Base-by-base conservation (phyloP, 2,329 filamentous ascomycete genomes). In the Cladosporium sp. region DNA sequence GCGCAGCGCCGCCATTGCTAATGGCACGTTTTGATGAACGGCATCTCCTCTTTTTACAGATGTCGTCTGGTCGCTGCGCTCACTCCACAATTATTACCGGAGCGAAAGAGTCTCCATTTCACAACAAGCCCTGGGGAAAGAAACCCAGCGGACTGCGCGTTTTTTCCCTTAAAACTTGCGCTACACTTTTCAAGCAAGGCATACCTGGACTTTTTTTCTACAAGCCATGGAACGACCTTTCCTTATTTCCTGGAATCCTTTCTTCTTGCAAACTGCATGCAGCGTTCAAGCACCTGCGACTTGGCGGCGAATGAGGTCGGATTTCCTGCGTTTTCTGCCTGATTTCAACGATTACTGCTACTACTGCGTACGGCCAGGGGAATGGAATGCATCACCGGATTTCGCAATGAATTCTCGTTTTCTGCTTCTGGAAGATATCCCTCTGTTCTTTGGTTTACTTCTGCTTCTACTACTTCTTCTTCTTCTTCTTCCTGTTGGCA, bases 1-100 rank as follows among this genome's bases (percentile, higher is more conserved):
- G 59, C 58, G 54, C 57, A 60, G 58, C 59, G 59, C 59, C 59
- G 59, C 58, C 54, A 55, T 48, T 44, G 24, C 29, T 24, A 15
- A 29, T 42, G 52, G 52, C 52, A 54, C 32, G 30, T 37, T 54
- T 54, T 47, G 41, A 42, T n/a, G 34, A 9, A 47, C 34, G 20
- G n/a, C 32, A 18, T 40, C 7, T 22, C 13, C 27, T 39, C 7
- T 17, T 36, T 34, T 36, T 37, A 13, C 13, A 32, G 17, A 39
- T 36, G 47, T 38, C 37, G 41, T 50, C 42, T 54, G 52, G 52
- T 54, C 52, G 52, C 52, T 54, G 47, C 47, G 52, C 52, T 54
- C 38, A 11, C 19, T 20, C 15, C 15, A n/a, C 15, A 7, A n/a
- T n/a, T 4, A 42, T 36, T 27, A 19, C 15, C 32, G 24, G 37